Evolutionary conservation across 2,329 filamentous ascomycete genomes (phyloP), one percentile per base, ranked within the genome.

Genomic region (Colletotrichum navitas): DNA sequence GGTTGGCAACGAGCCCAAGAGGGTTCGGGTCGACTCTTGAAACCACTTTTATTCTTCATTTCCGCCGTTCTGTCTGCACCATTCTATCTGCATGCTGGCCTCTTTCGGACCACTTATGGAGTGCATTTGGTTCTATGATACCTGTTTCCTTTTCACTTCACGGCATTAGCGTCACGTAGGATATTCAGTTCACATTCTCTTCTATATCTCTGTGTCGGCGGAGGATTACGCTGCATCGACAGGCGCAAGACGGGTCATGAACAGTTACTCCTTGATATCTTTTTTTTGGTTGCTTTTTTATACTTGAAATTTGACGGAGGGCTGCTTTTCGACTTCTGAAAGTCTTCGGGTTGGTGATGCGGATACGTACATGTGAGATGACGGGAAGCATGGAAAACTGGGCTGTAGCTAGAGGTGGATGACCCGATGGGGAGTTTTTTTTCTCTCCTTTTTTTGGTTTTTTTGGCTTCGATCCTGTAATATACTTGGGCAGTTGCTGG

Each of bases 1-100:
- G 32, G 75, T 77, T 49, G 79, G 79, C 24, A 81, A 79, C n/a
- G 87, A 89, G 34, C 76, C 85, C 11, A 90, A 90, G 79, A 82
- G 88, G 63, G 76, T 87, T 71, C 87, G 85, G 77, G 84, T 89
- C 54, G 87, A 89, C 56, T 78, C 79, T 24, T 86, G 75, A 75
- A 36, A 41, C 47, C 41, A 47, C 18, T 18, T 47, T 34, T 54
- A 36, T 29, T 21, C 34, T 71, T 51, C 45, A 43, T 56, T 62
- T 49, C 41, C 39, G 32, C 51, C 51, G 41, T 52, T 55, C 60
- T 66, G 24, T 61, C 52, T 66, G 71, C 67, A 64, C 66, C 66
- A 54, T 73, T 69, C 59, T 24, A 68, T 47, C 65, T 47, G 69
- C 72, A 68, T 66, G 54, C 56, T 62, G 72, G 55, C 34, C 47